Conservation (phyloP, 441 rosid genomes). For the Adansonia rubrostipa region DNA sequence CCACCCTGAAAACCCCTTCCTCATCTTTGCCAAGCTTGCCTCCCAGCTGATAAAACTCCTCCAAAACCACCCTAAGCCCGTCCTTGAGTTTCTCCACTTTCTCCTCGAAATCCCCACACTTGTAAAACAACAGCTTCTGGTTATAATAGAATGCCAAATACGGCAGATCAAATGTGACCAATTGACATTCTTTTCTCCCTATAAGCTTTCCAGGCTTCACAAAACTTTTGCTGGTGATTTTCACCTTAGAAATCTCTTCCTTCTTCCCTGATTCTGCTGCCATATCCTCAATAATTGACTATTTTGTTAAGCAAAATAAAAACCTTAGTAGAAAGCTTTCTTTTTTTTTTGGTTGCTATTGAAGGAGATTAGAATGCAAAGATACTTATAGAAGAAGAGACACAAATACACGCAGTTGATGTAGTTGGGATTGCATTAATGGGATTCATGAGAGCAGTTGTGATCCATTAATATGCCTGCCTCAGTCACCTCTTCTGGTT, state of each 20-base stretch:
- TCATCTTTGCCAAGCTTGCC: slow-evolving; percentile 82
- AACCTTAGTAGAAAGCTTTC: neutral
- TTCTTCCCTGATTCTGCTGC: slow-evolving; percentile 22
- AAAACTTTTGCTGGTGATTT: slow-evolving; percentile 43
- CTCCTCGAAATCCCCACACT: slow-evolving; percentile 43
- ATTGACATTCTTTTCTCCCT: slow-evolving; percentile 65
- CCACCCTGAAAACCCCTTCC: slow-evolving; percentile 76
- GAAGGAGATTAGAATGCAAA: neutral
- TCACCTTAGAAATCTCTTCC: slow-evolving; percentile 42
- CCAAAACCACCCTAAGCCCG: slow-evolving; percentile 63
- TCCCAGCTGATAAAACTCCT: slow-evolving; percentile 76
- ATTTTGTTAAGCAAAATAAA: neutral
- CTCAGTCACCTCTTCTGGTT: neutral
- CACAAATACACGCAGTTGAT: neutral
- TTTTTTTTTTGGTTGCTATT: too few relatives aligned
- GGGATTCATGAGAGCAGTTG: slow-evolving; percentile 21
- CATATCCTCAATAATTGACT: slow-evolving; percentile 17
- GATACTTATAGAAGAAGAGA: slow-evolving; percentile 33
- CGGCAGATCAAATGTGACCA: slow-evolving; percentile 88
- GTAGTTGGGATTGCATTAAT: slow-evolving; percentile 41
- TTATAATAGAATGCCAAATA: slow-evolving; percentile 79
- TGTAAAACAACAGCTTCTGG: slow-evolving; percentile 81
- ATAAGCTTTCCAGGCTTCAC: slow-evolving; percentile 63
- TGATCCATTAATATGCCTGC: slow-evolving; percentile 22
- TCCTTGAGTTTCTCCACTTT: slow-evolving; percentile 69